phyloP scores from a whole-genome alignment of 352 stramenopile genomes.

The Globisporangium irregulare region DNA sequence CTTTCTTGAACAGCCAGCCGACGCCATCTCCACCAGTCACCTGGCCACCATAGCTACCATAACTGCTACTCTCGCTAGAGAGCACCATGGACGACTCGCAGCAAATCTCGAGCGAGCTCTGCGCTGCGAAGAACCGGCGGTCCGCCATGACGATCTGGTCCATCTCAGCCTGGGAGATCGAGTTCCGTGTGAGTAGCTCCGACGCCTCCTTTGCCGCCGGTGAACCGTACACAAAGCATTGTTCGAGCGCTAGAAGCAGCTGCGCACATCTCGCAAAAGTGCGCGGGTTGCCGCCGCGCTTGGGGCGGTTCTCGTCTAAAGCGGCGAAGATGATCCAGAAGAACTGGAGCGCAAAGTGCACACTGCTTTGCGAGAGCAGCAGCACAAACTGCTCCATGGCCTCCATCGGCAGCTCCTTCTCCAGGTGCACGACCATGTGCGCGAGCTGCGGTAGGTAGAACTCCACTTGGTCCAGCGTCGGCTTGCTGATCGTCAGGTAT shows the following conservation, averaged over 20 bases:
- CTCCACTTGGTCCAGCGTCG: conserved; percentile 72
- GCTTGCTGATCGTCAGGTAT: conserved; percentile 40
- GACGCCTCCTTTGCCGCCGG: conserved; percentile 45
- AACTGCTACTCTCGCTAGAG: conserved; percentile 3
- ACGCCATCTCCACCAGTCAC: background rate
- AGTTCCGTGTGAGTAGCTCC: conserved; percentile 58
- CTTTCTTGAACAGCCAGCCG: conserved; percentile 83
- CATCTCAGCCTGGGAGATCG: conserved; percentile 68
- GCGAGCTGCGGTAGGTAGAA: conserved; percentile 80
- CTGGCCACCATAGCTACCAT: background rate
- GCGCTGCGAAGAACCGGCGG: conserved; percentile 67
- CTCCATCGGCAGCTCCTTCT: conserved; percentile 72
- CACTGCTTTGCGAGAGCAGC: conserved; percentile 66
- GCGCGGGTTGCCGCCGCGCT: conserved; percentile 54
- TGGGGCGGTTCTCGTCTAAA: conserved; percentile 76
- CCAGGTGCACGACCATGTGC: conserved; percentile 82
- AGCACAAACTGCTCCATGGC: conserved; percentile 81
- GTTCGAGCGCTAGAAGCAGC: conserved; percentile 71
- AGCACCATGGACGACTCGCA: conserved; percentile 4
- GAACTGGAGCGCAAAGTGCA: conserved; percentile 80
- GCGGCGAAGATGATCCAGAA: conserved; percentile 84
- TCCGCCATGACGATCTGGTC: conserved; percentile 70
- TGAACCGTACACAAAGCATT: conserved; percentile 79
- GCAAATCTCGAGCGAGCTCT: conserved; percentile 34
- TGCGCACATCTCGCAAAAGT: conserved; percentile 71